Base-by-base conservation (phyloP, 148 eudicot species). In the Nepenthes mirabilis region DNA sequence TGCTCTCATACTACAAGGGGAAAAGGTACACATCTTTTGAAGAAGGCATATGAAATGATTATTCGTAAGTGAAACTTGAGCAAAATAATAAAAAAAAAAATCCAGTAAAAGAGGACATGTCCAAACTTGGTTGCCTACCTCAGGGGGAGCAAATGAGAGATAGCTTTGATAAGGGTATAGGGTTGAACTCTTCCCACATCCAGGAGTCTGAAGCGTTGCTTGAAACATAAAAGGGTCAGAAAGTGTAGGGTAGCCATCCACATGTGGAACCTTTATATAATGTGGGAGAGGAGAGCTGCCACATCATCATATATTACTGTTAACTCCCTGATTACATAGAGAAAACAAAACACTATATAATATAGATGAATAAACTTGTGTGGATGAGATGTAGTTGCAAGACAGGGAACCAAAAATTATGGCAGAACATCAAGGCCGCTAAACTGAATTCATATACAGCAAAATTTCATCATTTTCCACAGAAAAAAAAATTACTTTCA, bases 111-210 rank as follows among this genome's bases (percentile, higher is more conserved):
- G 8, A 40, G 45, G 8, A 1, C 45, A 40, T 40, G 45, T 8
- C 45, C 8, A 8, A 40, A 40, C 45, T 40, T 40, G 66, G 59
- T 36, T 9, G 59, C 66, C 71, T 67, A 90, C 94, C 94, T 90
- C 97, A 55, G 97, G 97, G 65, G 97, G 97, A 70, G 97, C 86
- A 70, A 90, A 90, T 14, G 97, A 90, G 43, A 90, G 87, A 83
- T 84, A 87, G 72, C 81, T 82, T 62, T 62, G 37, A 48, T 73
- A 65, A 69, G 71, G 61, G 58, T 80, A 67, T 47, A 65, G 60
- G 14, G 68, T 58, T 35, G 75, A 75, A 55, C 13, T 55, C 14
- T 50, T 33, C 57, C 64, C 70, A 57, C 8, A 35, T 61, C 88
- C 95, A 58, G 88, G 95, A 47, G 89, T 87, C 67, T 66, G 70